Percentiles rank a stretch among this genome's conserved stretches.
These are phyloP conservation scores for Lasiosphaeria hispida DNA, from an alignment of 495 filamentous ascomycete species.

Conservation along the genomic window DNA sequence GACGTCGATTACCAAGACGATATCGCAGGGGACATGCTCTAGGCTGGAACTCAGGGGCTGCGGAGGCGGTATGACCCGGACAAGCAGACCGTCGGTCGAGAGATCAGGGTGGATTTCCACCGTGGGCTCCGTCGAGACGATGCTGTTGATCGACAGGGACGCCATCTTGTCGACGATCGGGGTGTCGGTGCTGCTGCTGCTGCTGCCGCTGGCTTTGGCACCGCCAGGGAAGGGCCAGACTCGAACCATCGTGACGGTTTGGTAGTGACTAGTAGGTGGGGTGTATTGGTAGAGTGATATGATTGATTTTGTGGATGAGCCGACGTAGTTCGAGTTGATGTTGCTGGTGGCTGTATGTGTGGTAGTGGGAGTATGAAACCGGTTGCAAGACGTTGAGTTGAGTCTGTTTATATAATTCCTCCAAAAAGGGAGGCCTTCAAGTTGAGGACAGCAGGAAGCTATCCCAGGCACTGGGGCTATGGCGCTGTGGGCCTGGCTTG, in stretches of 20 bases:
- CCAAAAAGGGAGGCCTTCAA: no score
- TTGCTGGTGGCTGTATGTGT: no score
- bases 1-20: slow-evolving; percentile 48
- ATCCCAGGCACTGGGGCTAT: no score
- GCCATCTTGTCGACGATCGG: neutral
- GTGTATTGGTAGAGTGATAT: neutral
- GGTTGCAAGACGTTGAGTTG: no score
- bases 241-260: neutral
- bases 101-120: slow-evolving; percentile 35
- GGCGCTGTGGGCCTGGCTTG: no score
- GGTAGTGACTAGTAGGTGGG: neutral
- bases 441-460: no score
- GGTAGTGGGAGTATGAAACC: no score
- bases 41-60: slow-evolving; percentile 20
- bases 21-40: slow-evolving; percentile 41
- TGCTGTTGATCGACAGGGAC: neutral
- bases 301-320: no score
- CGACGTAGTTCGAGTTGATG: no score
- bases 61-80: slow-evolving; percentile 38
- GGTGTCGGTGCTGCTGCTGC: neutral
- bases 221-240: neutral
- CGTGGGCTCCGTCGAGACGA: slow-evolving; percentile 1
- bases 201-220: neutral
- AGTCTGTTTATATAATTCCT: no score
- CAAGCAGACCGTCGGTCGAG: slow-evolving; percentile 30